phyloP scores from a whole-genome alignment of 1,284 basidiomycete species.

The Rhodotorula glutinis region DNA sequence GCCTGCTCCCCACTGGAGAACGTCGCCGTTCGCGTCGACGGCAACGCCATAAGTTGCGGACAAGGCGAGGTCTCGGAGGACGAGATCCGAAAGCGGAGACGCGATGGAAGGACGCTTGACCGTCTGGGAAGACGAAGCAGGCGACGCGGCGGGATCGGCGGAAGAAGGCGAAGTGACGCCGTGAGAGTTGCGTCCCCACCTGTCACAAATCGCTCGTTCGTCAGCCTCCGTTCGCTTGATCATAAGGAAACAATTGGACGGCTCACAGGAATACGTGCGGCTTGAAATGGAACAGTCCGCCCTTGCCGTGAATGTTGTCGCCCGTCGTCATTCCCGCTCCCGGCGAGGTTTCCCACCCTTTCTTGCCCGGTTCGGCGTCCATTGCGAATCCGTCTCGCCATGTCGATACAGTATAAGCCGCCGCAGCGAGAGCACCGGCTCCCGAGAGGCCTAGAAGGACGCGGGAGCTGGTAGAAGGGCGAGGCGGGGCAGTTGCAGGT shows the following conservation, averaged over 20 bases:
- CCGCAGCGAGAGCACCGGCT: background rate
- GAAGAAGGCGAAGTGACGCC: slow-evolving; percentile 23
- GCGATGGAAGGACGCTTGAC: slow-evolving; percentile 38
- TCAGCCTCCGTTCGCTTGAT: background rate
- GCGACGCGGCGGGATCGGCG: slow-evolving; percentile 4
- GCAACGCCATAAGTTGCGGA: slow-evolving; percentile 66
- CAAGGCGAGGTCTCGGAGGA: slow-evolving; percentile 71
- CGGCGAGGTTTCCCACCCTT: background rate
- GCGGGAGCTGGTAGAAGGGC: background rate
- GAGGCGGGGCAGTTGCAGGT: background rate
- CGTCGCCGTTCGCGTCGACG: slow-evolving; percentile 79
- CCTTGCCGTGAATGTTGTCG: no score
- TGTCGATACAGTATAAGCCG: background rate
- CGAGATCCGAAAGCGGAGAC: slow-evolving; percentile 43
- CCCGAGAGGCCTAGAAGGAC: background rate
- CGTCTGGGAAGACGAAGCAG: slow-evolving; percentile 19
- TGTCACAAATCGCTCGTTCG: background rate
- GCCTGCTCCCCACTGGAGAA: slow-evolving; percentile 80
- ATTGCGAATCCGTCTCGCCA: background rate
- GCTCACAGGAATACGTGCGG: slow-evolving; percentile 12
- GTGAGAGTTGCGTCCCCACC: slow-evolving; percentile 36
- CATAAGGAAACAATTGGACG: background rate
- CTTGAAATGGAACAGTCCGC: background rate
- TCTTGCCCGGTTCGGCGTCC: slow-evolving; percentile 9
- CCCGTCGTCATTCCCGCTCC: background rate